Evolutionary conservation across 192 early-diverging fungal genomes (phyloP).

Genomic region (Diversispora eburnea): DNA sequence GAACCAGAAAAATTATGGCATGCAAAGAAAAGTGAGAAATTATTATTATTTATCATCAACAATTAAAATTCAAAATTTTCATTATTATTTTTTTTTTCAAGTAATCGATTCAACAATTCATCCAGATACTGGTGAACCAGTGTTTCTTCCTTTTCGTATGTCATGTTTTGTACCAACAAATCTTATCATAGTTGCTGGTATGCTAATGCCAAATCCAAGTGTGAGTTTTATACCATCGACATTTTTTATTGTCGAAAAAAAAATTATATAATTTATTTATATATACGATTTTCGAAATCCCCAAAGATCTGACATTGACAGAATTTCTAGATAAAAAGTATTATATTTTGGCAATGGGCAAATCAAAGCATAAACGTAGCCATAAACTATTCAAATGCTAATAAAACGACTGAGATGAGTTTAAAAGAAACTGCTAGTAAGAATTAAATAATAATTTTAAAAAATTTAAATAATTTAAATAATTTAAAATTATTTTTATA

Average conservation of each 20-base stretch:
- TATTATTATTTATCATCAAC: background rate
- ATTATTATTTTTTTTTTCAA: conserved; percentile 20
- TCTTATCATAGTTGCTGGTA: conserved; percentile 74
- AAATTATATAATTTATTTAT: background rate
- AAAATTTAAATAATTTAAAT: background rate
- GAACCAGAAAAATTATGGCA: conserved; percentile 59
- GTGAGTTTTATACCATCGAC: conserved; percentile 38
- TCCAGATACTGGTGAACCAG: conserved; percentile 75
- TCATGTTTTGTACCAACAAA: conserved; percentile 82
- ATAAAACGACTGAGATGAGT: conserved; percentile 76
- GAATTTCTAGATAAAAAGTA: conserved; percentile 42
- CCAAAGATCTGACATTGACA: background rate
- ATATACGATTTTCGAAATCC: background rate
- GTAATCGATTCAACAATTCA: conserved; percentile 76
- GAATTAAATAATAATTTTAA: conserved; percentile 4
- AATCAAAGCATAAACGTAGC: conserved; percentile 84
- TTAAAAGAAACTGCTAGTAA: conserved; percentile 68
- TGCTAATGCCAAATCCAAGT: conserved; percentile 78
- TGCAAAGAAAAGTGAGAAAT: conserved; percentile 63
- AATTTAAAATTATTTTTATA: background rate
- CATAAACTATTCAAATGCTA: conserved; percentile 80
- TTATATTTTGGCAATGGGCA: conserved; percentile 77
- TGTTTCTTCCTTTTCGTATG: conserved; percentile 81
- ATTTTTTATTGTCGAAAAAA: no score
- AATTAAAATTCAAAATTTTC: background rate